phyloP scores from a whole-genome alignment of 1,284 basidiomycete genomes.

The Porogramme epimiltina region DNA sequence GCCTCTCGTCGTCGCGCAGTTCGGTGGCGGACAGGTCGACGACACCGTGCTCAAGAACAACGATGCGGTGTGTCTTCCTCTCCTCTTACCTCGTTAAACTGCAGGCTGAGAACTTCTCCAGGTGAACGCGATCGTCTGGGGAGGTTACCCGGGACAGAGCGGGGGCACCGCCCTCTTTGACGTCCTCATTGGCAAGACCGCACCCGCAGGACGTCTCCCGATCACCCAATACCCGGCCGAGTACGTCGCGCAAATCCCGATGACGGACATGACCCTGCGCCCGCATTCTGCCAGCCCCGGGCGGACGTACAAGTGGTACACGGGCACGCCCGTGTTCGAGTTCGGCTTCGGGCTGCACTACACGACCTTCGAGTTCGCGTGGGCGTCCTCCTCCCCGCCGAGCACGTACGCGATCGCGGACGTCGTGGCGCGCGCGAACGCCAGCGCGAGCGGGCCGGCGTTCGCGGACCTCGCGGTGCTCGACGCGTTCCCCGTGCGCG shows the following conservation, averaged over 20 bases:
- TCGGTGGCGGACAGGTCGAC: slow-evolving; percentile 60
- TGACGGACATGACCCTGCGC: slow-evolving; percentile 60
- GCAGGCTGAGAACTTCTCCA: slow-evolving; percentile 21
- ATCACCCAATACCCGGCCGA: slow-evolving; percentile 55
- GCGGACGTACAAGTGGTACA: slow-evolving; percentile 61
- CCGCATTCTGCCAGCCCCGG: slow-evolving; percentile 50
- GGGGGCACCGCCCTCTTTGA: slow-evolving; percentile 54
- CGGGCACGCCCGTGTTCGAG: slow-evolving; percentile 47
- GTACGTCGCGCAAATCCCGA: slow-evolving; percentile 48
- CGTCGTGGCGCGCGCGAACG: slow-evolving; percentile 35
- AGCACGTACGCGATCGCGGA: slow-evolving; percentile 42
- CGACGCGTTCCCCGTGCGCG: slow-evolving; percentile 47
- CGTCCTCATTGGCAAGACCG: slow-evolving; percentile 48
- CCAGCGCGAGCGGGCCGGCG: slow-evolving; percentile 18
- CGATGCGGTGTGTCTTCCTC: slow-evolving; percentile 35
- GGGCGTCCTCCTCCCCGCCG: slow-evolving; percentile 31
- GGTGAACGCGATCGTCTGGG: slow-evolving; percentile 59
- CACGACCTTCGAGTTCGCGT: slow-evolving; percentile 48
- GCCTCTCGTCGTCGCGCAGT: slow-evolving; percentile 54
- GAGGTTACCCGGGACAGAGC: slow-evolving; percentile 55
- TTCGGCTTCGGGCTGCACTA: slow-evolving; percentile 57
- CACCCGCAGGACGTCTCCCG: slow-evolving; percentile 55
- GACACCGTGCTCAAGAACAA: slow-evolving; percentile 46
- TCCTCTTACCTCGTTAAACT: background rate
- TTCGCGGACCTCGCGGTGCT: slow-evolving; percentile 48